phyloP scores from a whole-genome alignment of 108 stramenopile species.

The Parietichytrium sp. region DNA sequence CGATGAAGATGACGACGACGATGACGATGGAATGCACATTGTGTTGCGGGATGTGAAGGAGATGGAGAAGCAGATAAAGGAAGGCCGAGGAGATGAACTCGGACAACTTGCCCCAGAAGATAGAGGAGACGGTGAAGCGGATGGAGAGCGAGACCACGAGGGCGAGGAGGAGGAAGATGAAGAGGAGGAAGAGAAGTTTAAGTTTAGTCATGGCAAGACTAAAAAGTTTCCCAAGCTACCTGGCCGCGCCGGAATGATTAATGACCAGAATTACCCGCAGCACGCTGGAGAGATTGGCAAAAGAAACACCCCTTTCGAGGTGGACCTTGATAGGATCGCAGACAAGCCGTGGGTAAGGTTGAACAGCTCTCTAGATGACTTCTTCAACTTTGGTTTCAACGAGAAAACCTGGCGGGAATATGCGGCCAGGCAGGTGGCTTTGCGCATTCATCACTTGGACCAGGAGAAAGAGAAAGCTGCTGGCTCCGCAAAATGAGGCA shows the following conservation, averaged over 20 bases:
- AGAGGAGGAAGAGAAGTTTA: constrained; percentile 5
- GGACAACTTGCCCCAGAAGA: not conserved
- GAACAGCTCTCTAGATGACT: constrained; percentile 28
- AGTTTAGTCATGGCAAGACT: constrained; percentile 25
- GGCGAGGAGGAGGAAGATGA: constrained; percentile 23
- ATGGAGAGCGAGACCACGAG: not conserved
- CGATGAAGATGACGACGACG: not conserved
- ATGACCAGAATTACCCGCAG: constrained; percentile 13
- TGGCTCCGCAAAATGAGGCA: too few relatives aligned
- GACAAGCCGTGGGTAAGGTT: constrained; percentile 27
- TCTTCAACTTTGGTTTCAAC: constrained; percentile 37
- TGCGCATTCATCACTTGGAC: constrained; percentile 26
- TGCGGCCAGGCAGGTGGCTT: constrained; percentile 5
- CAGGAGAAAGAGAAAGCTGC: not conserved
- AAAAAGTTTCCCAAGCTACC: constrained; percentile 19
- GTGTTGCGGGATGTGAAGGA: not conserved
- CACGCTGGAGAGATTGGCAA: not conserved
- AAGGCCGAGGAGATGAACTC: not conserved
- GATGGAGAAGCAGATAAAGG: constrained; percentile 4
- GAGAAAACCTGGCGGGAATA: constrained; percentile 26
- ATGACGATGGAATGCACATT: constrained; percentile 18
- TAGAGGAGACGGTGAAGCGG: not conserved
- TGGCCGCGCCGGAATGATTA: constrained; percentile 21
- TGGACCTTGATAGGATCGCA: constrained; percentile 1
- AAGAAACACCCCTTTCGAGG: constrained; percentile 28